Evolutionary conservation across 805 yeast species (phyloP).

Genomic region (Yamadazyma sp.): DNA sequence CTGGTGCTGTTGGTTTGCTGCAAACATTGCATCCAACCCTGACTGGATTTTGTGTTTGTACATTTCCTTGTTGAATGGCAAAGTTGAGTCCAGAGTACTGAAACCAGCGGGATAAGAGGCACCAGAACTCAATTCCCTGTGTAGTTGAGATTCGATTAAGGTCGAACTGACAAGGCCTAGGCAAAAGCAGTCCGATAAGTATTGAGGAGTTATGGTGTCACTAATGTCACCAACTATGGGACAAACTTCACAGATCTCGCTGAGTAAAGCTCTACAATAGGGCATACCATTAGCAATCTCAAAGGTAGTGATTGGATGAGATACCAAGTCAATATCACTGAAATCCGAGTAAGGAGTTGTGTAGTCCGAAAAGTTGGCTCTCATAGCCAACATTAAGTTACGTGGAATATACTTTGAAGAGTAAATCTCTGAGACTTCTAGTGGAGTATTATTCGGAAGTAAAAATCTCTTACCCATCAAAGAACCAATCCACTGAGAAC

Average conservation of each 20-base stretch:
- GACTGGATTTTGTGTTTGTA: constrained; percentile 33
- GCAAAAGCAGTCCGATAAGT: constrained; percentile 47
- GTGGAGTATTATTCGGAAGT: constrained; percentile 3
- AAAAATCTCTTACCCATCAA: constrained; percentile 17
- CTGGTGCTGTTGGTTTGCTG: constrained; percentile 45
- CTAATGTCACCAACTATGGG: constrained; percentile 48
- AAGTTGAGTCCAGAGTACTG: constrained; percentile 23
- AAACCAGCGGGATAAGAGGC: constrained; percentile 51
- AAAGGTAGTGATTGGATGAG: constrained; percentile 21
- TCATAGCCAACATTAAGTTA: constrained; percentile 30
- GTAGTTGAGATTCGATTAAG: constrained; percentile 48
- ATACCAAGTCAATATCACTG: background rate
- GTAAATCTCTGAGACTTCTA: constrained; percentile 6
- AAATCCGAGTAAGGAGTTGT: constrained; percentile 12
- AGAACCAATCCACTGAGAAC: constrained; percentile 43
- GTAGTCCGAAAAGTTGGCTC: constrained; percentile 37
- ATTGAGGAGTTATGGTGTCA: constrained; percentile 53
- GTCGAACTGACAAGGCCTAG: constrained; percentile 45
- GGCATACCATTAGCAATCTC: constrained; percentile 44
- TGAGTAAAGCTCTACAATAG: constrained; percentile 36
- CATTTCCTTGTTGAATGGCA: constrained; percentile 21
- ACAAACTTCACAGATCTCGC: constrained; percentile 40
- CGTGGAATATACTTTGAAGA: constrained; percentile 9
- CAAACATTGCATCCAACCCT: constrained; percentile 46
- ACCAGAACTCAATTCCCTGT: constrained; percentile 53